Conservation (phyloP, 208 protist species). For the Strigomonas oncopelti region DNA sequence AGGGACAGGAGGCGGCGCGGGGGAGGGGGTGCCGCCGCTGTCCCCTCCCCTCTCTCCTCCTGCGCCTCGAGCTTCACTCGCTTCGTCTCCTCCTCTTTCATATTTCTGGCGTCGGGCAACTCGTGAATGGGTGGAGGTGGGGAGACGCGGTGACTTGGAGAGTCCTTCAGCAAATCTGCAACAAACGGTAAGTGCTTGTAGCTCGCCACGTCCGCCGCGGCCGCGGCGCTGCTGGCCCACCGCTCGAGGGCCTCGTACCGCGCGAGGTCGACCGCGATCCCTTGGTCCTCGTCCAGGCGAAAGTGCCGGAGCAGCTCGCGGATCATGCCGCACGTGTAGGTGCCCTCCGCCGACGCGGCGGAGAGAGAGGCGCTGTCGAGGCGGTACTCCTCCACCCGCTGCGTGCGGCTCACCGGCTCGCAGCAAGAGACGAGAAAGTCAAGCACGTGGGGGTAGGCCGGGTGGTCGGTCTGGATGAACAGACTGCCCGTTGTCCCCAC, state of each 20-base stretch:
- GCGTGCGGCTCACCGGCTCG: constrained; percentile 84
- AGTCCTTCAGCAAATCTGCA: not conserved
- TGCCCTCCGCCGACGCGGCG: constrained; percentile 79
- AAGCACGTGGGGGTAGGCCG: constrained; percentile 60
- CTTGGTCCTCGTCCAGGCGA: constrained; percentile 43
- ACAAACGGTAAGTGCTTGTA: constrained; percentile 2
- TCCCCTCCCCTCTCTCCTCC: constrained; percentile 1
- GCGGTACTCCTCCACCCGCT: constrained; percentile 78
- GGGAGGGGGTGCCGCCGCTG: not conserved
- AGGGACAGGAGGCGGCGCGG: not conserved
- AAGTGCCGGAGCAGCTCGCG: constrained; percentile 73
- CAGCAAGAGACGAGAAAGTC: constrained; percentile 87
- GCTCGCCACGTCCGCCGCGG: constrained; percentile 15
- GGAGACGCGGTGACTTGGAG: no score
- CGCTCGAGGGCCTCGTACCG: constrained; percentile 37
- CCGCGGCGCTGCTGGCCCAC: constrained; percentile 4
- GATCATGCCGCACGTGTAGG: constrained; percentile 82
- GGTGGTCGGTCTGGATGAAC: constrained; percentile 69
- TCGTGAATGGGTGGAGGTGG: no score
- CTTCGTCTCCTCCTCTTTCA: not conserved
- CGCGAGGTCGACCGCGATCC: constrained; percentile 61
- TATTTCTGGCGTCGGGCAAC: no score
- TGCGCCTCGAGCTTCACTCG: constrained; percentile 3
- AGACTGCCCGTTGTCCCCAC: constrained; percentile 61
- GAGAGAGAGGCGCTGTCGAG: constrained; percentile 76